Evolutionary conservation across 441 rosid species (phyloP).

Genomic region (Populus hybrid): DNA sequence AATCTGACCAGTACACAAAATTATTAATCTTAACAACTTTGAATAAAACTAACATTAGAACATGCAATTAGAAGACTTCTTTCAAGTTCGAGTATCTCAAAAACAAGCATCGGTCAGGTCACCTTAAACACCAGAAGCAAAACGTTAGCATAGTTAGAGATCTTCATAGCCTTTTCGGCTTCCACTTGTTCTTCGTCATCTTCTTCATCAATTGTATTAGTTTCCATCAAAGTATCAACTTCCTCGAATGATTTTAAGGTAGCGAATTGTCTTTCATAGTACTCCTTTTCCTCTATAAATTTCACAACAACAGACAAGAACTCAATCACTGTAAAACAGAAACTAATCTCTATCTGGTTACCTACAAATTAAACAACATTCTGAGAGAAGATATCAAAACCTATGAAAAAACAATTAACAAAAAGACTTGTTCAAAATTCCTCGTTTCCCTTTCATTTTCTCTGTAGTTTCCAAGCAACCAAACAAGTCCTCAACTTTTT

Average conservation of each 20-base stretch:
- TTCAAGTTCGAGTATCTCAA: neutral
- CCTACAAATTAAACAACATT: neutral
- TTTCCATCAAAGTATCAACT: slow-evolving; percentile 45
- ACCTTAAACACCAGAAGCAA: slow-evolving; percentile 72
- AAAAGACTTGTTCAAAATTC: neutral
- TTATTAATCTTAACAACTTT: neutral
- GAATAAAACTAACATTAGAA: neutral
- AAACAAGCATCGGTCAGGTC: neutral
- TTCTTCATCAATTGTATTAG: slow-evolving; percentile 30
- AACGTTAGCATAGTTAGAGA: slow-evolving; percentile 75
- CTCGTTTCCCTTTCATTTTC: neutral
- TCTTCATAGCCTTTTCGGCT: slow-evolving; percentile 68
- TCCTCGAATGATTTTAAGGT: slow-evolving; percentile 76
- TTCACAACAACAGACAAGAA: neutral
- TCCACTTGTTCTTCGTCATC: slow-evolving; percentile 35
- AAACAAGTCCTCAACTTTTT: neutral
- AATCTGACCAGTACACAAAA: slow-evolving; percentile 35
- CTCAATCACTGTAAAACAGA: neutral
- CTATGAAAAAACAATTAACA: neutral
- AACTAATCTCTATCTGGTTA: neutral
- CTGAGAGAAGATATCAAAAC: neutral
- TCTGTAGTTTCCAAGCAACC: neutral
- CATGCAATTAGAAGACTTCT: neutral
- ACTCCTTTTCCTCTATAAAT: slow-evolving; percentile 61
- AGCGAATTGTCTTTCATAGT: slow-evolving; percentile 65